These are phyloP conservation scores for Coprinellus aureogranulatus DNA, from an alignment of 768 basidiomycete species.

Conservation along the genomic window DNA sequence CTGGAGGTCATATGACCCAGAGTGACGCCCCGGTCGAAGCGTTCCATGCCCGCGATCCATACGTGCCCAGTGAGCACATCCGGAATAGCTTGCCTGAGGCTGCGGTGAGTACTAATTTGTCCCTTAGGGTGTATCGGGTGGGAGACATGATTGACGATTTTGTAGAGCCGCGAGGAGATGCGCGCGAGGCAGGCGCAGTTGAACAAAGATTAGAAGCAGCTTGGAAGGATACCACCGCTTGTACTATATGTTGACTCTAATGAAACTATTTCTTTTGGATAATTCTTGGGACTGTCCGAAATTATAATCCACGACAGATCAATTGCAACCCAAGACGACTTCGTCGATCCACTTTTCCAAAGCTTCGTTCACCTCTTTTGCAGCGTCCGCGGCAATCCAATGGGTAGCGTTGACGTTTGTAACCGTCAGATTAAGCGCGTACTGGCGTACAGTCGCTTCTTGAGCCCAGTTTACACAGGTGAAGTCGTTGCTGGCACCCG, in stretches of 20 bases:
- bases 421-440: constrained; percentile 27
- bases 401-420: constrained; percentile 33
- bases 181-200: constrained; percentile 44
- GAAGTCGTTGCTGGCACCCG: constrained; percentile 27
- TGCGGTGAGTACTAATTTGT: constrained; percentile 33
- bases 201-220: constrained; percentile 24
- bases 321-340: background rate
- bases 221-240: too few relatives aligned
- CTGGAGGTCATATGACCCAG: constrained; percentile 35
- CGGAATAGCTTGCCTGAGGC: constrained; percentile 47
- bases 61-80: constrained; percentile 45
- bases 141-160: background rate
- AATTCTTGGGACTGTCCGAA: too few relatives aligned
- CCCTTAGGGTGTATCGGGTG: background rate
- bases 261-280: too few relatives aligned
- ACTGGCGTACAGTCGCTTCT: constrained; percentile 8
- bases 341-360: constrained; percentile 16
- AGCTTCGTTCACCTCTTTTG: constrained; percentile 30
- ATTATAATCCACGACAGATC: too few relatives aligned
- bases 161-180: constrained; percentile 53
- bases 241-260: too few relatives aligned
- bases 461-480: constrained; percentile 19
- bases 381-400: constrained; percentile 31
- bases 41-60: constrained; percentile 51
- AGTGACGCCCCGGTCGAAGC: constrained; percentile 34